Evolutionary conservation across 2,329 filamentous ascomycete species (phyloP).

Genomic region (Fusarium sp.): DNA sequence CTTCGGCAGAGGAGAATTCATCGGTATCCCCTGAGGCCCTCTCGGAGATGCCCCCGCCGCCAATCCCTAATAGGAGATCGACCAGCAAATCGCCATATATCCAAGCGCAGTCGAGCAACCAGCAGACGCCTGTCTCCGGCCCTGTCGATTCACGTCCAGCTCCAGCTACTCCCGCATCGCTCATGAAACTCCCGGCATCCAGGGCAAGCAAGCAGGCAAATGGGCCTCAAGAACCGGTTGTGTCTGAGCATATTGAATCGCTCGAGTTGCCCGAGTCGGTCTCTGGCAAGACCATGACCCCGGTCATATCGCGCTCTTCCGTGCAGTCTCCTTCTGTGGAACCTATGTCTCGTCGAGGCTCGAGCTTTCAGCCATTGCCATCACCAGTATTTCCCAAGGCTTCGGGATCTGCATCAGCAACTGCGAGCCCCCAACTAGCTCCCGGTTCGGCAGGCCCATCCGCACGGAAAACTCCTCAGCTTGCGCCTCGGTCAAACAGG

Average conservation of each 20-base stretch:
- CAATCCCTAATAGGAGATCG: conserved; percentile 73
- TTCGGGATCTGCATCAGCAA: conserved; percentile 61
- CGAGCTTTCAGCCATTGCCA: conserved; percentile 60
- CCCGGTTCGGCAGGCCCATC: conserved; percentile 61
- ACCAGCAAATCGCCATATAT: conserved; percentile 76
- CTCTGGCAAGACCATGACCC: conserved; percentile 44
- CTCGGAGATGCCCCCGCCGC: conserved; percentile 74
- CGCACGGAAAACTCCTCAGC: conserved; percentile 64
- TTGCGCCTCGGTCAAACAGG: conserved; percentile 68
- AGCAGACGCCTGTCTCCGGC: conserved; percentile 38
- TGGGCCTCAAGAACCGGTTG: conserved; percentile 53
- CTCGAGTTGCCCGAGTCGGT: conserved; percentile 79
- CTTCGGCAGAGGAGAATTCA: conserved; percentile 69
- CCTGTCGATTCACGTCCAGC: conserved; percentile 50
- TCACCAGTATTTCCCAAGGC: conserved; percentile 59
- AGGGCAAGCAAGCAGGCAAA: conserved; percentile 59
- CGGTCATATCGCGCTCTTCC: conserved; percentile 56
- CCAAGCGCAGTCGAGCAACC: conserved; percentile 59
- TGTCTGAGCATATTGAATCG: conserved; percentile 65
- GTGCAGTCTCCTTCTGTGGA: conserved; percentile 52
- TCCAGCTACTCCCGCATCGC: conserved; percentile 76
- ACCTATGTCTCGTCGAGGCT: conserved; percentile 59
- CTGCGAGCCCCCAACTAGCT: conserved; percentile 71
- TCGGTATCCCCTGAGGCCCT: conserved; percentile 73
- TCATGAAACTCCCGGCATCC: conserved; percentile 79